phyloP scores from a whole-genome alignment of 2,329 filamentous ascomycete species.

The Coniochaeta ligniaria region DNA sequence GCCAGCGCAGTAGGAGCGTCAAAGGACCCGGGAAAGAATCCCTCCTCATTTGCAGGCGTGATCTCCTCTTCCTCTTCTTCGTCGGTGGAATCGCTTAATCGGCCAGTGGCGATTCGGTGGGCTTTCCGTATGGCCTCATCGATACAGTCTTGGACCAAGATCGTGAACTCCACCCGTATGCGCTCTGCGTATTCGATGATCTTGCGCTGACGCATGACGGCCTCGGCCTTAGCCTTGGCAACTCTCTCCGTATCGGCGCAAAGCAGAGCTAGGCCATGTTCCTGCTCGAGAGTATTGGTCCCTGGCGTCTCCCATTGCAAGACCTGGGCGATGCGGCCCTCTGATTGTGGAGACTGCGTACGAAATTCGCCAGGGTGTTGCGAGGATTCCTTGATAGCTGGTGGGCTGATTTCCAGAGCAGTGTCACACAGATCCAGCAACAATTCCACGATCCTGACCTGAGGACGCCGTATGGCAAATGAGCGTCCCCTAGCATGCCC shows the following conservation, averaged over 20 bases:
- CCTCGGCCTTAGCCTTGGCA: conserved; percentile 84
- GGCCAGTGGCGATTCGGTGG: conserved; percentile 76
- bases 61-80: conserved; percentile 48
- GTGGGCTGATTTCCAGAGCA: conserved; percentile 87
- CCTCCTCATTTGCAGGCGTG: conserved; percentile 42
- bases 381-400: conserved; percentile 79
- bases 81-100: conserved; percentile 70
- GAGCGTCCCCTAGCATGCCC: conserved; percentile 78
- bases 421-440: conserved; percentile 95
- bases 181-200: conserved; percentile 96
- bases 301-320: conserved; percentile 95
- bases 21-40: conserved; percentile 50
- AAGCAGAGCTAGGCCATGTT: conserved; percentile 80
- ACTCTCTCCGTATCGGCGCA: conserved; percentile 84
- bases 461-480: conserved; percentile 83
- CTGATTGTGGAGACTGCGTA: conserved; percentile 92
- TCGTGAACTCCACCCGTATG: conserved; percentile 87
- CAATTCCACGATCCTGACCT: conserved; percentile 90
- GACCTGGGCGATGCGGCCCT: conserved; percentile 89
- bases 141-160: conserved; percentile 92
- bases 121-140: conserved; percentile 87
- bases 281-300: conserved; percentile 84
- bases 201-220: conserved; percentile 81
- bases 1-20: conserved; percentile 51
- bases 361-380: conserved; percentile 69